Evolutionary conservation across 345 rosid species (phyloP), one percentile per base, ranked within the genome.

Genomic region (Salix caprea): DNA sequence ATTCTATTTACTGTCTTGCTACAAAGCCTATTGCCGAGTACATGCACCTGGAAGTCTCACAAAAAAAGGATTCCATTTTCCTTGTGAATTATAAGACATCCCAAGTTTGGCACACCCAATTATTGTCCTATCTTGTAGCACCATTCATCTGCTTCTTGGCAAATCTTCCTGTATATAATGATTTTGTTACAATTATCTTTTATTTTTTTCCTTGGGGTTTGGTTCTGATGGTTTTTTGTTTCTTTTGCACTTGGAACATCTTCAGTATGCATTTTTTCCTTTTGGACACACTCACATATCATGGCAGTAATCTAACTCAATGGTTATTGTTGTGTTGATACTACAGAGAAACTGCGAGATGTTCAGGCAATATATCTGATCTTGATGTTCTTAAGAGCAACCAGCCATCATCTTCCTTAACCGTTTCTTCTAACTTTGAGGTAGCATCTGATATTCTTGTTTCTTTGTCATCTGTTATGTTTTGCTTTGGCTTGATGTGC

Each of bases 381-480:
- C 73, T 89, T 69, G 94, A 90, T 73, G 86, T 77, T 83, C 79
- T 85, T 62, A 91, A 83, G 79, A 82, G 78, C 77, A 85, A 58
- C 70, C 92, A 83, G 75, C 73, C 86, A 60, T 77, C 81, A 19
- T 81, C 90, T 62, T 85, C 86, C 76, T 78, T 89, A 65, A 85
- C 92, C 15, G 88, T 91, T 78, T 91, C 95, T 73, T 91, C 94
- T 66, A 92, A 92, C 78, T 92, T 90, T 84, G 93, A 90, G 94
- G 97, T 92, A 86, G 37, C 58, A 39, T 61, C 23, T n/a, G 23
- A 65, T 77, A 30, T 24, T 65, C 21, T 37, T 71, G 7, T 6
- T 66, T 72, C 42, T 67, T 56, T 77, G 46, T 28, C 30, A 28
- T 28, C 30, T 28, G 2, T 28, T 28, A 13, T 11, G n/a, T 40